phyloP scores from a whole-genome alignment of 2,329 filamentous ascomycete genomes.

The Aspergillus sclerotialis region DNA sequence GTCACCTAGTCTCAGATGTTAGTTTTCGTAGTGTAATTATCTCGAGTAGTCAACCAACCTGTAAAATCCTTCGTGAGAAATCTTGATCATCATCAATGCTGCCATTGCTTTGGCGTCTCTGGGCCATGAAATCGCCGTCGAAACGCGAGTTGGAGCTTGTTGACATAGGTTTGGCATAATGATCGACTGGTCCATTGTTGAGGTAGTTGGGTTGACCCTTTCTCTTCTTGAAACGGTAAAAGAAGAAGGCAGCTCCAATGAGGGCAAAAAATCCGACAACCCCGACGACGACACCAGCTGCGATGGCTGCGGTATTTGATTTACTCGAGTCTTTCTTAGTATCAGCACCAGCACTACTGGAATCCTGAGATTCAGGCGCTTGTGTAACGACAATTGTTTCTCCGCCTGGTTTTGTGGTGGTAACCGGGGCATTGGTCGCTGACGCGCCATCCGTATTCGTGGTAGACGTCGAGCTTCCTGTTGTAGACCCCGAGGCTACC shows the following conservation, averaged over 20 bases:
- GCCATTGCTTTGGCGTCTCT: conserved; percentile 81
- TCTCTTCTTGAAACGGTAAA: conserved; percentile 67
- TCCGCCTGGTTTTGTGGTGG: conserved; percentile 20
- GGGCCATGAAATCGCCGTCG: conserved; percentile 73
- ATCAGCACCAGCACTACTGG: conserved; percentile 5
- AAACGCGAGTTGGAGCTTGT: conserved; percentile 70
- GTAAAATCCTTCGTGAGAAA: conserved; percentile 90
- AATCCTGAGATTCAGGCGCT: conserved; percentile 20
- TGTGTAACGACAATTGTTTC: conserved; percentile 31
- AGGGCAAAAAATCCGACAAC: conserved; percentile 63
- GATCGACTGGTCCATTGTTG: conserved; percentile 70
- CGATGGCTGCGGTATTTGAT: conserved; percentile 75
- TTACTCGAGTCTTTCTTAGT: conserved; percentile 26
- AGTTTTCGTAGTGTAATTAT: neutral
- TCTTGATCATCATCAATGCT: conserved; percentile 97
- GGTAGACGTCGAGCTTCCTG: conserved; percentile 35
- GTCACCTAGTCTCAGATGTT: conserved; percentile 18
- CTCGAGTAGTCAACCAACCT: conserved; percentile 43
- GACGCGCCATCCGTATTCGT: conserved; percentile 17
- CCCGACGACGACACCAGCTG: conserved; percentile 79
- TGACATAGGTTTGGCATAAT: conserved; percentile 57
- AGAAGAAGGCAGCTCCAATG: conserved; percentile 64
- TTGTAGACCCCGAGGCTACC: conserved; percentile 13
- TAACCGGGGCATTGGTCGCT: conserved; percentile 9
- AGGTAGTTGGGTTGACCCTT: conserved; percentile 77